A percentile compares a stretch with the other conserved stretches of the same genome.
phyloP scores from a whole-genome alignment of 2,329 filamentous ascomycete species.

The Pseudomassariella vexata region DNA sequence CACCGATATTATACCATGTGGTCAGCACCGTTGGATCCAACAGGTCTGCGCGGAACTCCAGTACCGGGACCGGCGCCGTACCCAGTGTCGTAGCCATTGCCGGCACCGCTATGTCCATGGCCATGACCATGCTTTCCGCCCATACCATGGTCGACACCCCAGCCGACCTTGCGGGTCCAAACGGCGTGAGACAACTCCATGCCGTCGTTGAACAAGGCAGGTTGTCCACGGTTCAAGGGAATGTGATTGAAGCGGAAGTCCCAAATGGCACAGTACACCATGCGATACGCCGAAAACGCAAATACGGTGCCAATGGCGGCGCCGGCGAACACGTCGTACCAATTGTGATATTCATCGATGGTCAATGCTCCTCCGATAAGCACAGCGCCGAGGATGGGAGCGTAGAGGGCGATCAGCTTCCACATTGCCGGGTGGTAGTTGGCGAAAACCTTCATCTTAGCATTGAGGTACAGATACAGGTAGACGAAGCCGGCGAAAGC shows the following conservation, averaged over 20 bases:
- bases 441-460: constrained; percentile 69
- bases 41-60: constrained; percentile 13
- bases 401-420: constrained; percentile 62
- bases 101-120: constrained; percentile 1
- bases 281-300: constrained; percentile 60
- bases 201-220: constrained; percentile 37
- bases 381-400: constrained; percentile 60
- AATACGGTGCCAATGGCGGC: constrained; percentile 59
- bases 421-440: constrained; percentile 70
- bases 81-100: constrained; percentile 6
- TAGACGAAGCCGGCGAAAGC: constrained; percentile 69
- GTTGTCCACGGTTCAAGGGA: constrained; percentile 51
- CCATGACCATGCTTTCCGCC: not conserved
- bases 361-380: constrained; percentile 65
- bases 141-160: constrained; percentile 39
- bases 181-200: constrained; percentile 46
- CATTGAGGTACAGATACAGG: constrained; percentile 69
- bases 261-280: constrained; percentile 63
- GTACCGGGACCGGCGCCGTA: constrained; percentile 5
- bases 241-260: constrained; percentile 63
- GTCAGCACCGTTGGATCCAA: constrained; percentile 8
- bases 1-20: constrained; percentile 3
- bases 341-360: constrained; percentile 70
- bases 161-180: constrained; percentile 55
- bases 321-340: constrained; percentile 67